Conservation (phyloP, 495 filamentous ascomycete genomes). For the Chaetomium tenue region DNA sequence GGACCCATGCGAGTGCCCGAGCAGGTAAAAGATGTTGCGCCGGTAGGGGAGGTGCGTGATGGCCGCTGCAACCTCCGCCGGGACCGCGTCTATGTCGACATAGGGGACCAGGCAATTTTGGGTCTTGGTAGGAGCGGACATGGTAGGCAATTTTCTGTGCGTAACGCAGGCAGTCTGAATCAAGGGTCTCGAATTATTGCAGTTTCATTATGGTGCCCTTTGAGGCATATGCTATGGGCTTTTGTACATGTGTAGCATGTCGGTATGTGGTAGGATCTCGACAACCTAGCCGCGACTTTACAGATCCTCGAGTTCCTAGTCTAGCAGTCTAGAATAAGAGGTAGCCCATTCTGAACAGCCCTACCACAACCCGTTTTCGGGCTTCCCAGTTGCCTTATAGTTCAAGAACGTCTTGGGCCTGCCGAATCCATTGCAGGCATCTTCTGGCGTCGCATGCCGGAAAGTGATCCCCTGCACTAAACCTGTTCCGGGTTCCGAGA, state of each 20-base stretch:
- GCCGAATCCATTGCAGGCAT: no score
- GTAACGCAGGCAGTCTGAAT: background rate
- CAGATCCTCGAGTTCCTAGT: background rate
- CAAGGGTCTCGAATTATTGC: background rate
- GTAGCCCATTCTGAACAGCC: no score
- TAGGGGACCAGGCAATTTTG: background rate
- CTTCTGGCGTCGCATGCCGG: background rate
- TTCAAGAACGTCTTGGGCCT: no score
- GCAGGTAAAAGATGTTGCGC: constrained; percentile 3
- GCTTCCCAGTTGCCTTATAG: no score
- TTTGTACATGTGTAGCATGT: background rate
- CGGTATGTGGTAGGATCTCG: background rate
- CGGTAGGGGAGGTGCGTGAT: background rate
- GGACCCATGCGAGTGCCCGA: background rate
- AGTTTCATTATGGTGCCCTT: background rate
- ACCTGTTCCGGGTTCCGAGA: background rate
- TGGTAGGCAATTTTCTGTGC: background rate
- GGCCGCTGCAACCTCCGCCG: background rate
- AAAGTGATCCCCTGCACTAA: background rate
- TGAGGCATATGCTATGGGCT: background rate
- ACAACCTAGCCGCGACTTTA: background rate
- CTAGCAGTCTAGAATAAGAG: background rate
- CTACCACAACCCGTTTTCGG: no score
- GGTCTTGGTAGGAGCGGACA: background rate
- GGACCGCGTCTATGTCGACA: background rate